Evolutionary conservation across 2,329 filamentous ascomycete species (phyloP), one percentile per base, ranked within the genome.

Genomic region (Ophiocordyceps camponoti-rufipedis): DNA sequence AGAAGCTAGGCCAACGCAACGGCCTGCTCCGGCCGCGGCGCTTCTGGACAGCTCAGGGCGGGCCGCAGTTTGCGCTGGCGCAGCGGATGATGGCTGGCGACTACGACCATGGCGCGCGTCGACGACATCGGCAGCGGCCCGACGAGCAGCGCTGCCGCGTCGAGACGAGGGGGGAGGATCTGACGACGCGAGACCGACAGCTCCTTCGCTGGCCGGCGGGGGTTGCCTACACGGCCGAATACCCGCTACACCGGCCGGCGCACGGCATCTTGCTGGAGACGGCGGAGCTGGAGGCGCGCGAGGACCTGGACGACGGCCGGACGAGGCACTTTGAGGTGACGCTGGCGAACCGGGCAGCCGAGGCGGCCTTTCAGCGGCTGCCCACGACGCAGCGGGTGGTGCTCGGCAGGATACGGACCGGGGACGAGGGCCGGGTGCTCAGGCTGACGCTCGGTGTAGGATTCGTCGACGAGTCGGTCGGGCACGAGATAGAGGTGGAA

Each of bases 21-120:
- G 44, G 44, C 44, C 16, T 7, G 32, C 13, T 48, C 13, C 14
- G 33, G 18, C 4, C 28, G 5, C 9, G 42, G 3, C n/a, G 28
- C 11, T 51, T 47, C 44, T 51, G 48, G 46, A 48, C 48, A 4
- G 48, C 41, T 3, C 41, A 42, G 7, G 49, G 49, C 35, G 49
- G 49, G 12, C 49, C 48, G 16, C 48, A 49, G 28, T 49, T 49
- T 28, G 47, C 44, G 4, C 33, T 50, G 45, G 13, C 41, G 13
- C 41, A 42, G 41, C 41, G 28, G n/a, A 42, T 18, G 14, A 16
- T 16, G 28, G 43, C 31, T 10, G 43, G 41, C 28, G 28, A 28
- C 6, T 42, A 42, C 28, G 13, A 31, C 6, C 13, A 31, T 13
- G 14, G 10, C n/a, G 41, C 28, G 28, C 28, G 28, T 5, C 41